Conservation (phyloP, 495 filamentous ascomycete species). For the Talaromyces adpressus region DNA sequence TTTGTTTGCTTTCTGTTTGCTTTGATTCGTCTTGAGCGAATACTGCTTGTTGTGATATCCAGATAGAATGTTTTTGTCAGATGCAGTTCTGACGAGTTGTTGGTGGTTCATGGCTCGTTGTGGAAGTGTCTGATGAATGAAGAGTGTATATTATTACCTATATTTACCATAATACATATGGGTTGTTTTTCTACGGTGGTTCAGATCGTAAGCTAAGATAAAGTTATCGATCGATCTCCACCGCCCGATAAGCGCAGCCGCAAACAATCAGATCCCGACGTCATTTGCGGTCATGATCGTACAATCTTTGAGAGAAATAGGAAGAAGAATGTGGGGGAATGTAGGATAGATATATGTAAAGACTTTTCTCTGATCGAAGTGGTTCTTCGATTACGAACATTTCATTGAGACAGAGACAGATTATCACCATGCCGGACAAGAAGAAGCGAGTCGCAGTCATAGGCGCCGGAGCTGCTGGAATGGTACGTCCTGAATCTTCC, state of each 20-base stretch:
- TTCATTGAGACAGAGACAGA: not conserved
- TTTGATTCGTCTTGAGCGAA: not conserved
- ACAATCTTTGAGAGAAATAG: not conserved
- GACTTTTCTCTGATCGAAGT: not conserved
- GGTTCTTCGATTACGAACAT: not conserved
- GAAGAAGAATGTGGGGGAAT: not conserved
- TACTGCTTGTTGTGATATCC: not conserved
- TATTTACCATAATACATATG: not conserved
- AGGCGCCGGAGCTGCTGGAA: constrained; percentile 59
- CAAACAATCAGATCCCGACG: not conserved
- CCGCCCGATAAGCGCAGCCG: not conserved
- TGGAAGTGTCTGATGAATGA: not conserved
- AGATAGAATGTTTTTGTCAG: not conserved
- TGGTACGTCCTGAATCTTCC: constrained; percentile 26
- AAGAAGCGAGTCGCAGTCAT: constrained; percentile 51
- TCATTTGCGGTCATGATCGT: constrained; percentile 4
- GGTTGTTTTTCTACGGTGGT: no score
- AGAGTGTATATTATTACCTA: not conserved
- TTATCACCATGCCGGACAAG: not conserved
- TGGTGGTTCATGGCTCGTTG: not conserved
- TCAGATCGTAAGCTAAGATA: not conserved
- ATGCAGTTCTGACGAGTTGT: not conserved
- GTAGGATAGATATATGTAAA: not conserved
- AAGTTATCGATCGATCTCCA: not conserved
- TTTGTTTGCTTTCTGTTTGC: no score